Base-by-base conservation (phyloP, 1,284 basidiomycete genomes). In the Prillingera fragicola region DNA sequence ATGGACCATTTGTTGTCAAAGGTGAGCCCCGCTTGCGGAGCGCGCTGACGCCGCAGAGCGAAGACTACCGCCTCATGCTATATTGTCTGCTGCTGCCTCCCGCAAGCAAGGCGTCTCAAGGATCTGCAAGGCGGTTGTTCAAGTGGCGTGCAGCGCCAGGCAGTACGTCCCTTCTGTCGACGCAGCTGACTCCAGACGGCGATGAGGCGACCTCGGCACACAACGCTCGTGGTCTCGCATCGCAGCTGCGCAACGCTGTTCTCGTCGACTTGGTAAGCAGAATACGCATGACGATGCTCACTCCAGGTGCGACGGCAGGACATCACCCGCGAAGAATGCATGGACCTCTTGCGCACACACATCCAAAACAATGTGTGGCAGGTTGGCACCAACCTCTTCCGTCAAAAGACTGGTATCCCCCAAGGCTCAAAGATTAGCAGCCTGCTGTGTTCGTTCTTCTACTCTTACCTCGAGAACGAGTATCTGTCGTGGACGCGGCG, bases 381-480 rank as follows among this genome's bases (percentile, higher is more conserved):
- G 74, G 51, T 68, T 5, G 67, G 61, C 6, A 50, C 40, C 37
- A 50, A 59, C 32, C 52, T 55, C 18, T 71, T 48, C 34, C 57
- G 85, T 3, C 95, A 98, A 68, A 78, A 78, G 8, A 79, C 87
- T 10, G 95, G 95, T 0, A 97, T 98, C 23, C 91, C 95, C 0
- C 95, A 98, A 67, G 95, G 95, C 13, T 96, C 91, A 0, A 81
- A 89, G 21, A 72, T 98, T 22, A 95, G 90, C 5, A 81, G 86
- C 1, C 63, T 97, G 23, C 73, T 99, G 1, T 99, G 95, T 63
- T 85, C 85, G 2, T 85, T 91, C 69, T 95, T 91, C 69, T 97
- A 97, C 53, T 91, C 89, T 1, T 83, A 92, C 59, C 75, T 98
- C 55, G 95, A 97, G 69, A 75, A 72, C 21, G 73, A 69, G 6